Base-by-base conservation (phyloP, 495 filamentous ascomycete species). In the Penicillium malachiteum region DNA sequence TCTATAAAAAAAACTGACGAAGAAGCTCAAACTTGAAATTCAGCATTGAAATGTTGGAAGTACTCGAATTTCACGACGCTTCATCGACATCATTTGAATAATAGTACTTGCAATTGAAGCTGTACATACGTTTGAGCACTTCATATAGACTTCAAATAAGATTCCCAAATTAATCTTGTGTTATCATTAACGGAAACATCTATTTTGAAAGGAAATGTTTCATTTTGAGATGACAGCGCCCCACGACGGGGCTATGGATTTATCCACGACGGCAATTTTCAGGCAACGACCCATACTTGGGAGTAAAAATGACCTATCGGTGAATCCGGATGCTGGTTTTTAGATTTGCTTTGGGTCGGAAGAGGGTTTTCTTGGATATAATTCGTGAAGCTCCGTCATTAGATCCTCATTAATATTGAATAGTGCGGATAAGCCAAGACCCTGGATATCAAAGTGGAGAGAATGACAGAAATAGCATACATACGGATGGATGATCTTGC, bases 181-280 rank as follows among this genome's bases (percentile, higher is more conserved):
- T 8, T 44, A 10, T 11, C 41, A 12, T 33, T 26, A 26, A 4
- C 21, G 21, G 21, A 26, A 26, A 26, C 4, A 26, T 26, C 21
- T 26, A 26, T 26, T 26, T 26, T 26, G 21, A 26, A 26, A 2
- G 21, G 21, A 26, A 26, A 26, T 26, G 21, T 26, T 26, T 26
- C 21, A 26, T 26, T 26, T 26, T 1, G 21, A 26, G 2, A 26
- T 26, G 21, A 26, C 21, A 37, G 35, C 21, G 46, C 31, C 34
- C 46, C 46, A 49, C 33, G 14, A 14, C 32, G 37, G 32, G 45
- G 54, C 17, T 56, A 46, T 56, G 46, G 18, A 45, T 56, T 56
- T 51, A 56, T 40, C 48, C 41, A 56, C 21, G 10, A 18, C 31
- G 17, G 32, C 13, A 46, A 18, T 44, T 7, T 3, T 31, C 13